Evolutionary conservation across 805 yeast species (phyloP).

Genomic region (Hanseniaspora mollemarum): DNA sequence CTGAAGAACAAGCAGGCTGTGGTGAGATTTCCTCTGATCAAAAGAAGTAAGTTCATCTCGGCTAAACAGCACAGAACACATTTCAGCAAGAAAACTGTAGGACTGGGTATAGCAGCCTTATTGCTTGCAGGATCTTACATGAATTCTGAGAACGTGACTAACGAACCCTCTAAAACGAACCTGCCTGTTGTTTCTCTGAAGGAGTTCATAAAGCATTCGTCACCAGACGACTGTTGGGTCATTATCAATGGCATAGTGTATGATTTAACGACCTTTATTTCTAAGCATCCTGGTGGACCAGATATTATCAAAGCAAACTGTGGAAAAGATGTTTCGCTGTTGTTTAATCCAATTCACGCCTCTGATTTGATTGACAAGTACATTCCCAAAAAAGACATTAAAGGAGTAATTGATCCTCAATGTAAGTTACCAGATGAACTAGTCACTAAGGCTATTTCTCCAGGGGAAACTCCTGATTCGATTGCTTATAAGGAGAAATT

Average conservation of each 20-base stretch:
- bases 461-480: constrained; percentile 29
- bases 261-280: constrained; percentile 61
- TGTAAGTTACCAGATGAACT: constrained; percentile 21
- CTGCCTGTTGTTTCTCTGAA: constrained; percentile 25
- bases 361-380: constrained; percentile 65
- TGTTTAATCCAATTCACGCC: constrained; percentile 84
- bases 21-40: too few species aligned
- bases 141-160: neutral
- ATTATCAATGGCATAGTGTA: constrained; percentile 68
- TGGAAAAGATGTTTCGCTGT: constrained; percentile 70
- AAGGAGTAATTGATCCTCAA: constrained; percentile 42
- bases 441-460: constrained; percentile 27
- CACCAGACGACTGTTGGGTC: constrained; percentile 74
- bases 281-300: constrained; percentile 71
- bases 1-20: too few species aligned
- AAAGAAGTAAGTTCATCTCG: too few species aligned
- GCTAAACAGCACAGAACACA: neutral
- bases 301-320: constrained; percentile 71
- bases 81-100: neutral
- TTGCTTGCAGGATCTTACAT: neutral
- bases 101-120: neutral
- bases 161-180: constrained; percentile 17
- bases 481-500: constrained; percentile 24
- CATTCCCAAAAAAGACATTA: constrained; percentile 46
- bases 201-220: constrained; percentile 58